Conservation (phyloP, 2,329 filamentous ascomycete species). For the Aspergillus latus region DNA sequence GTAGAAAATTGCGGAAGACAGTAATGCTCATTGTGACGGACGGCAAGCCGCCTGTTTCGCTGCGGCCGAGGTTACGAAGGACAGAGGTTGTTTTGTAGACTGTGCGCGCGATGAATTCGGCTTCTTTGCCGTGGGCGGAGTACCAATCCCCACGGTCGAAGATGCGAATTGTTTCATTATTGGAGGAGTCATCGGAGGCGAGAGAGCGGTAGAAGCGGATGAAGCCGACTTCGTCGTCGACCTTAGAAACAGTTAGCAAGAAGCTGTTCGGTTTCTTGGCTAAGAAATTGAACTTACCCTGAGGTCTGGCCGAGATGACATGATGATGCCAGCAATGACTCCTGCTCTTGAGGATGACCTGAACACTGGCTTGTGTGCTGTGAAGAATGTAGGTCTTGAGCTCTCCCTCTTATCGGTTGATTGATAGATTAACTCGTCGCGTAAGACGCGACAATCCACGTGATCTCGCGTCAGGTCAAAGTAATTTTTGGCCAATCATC, state of each 20-base stretch:
- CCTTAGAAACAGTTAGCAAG: constrained; percentile 50
- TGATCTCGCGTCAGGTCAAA: constrained; percentile 33
- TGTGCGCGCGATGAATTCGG: constrained; percentile 54
- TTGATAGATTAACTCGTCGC: background rate
- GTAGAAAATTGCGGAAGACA: constrained; percentile 91
- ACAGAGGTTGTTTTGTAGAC: constrained; percentile 98
- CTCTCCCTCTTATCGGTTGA: background rate
- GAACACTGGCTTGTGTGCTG: constrained; percentile 9
- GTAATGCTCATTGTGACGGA: constrained; percentile 96
- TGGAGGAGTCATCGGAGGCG: constrained; percentile 39
- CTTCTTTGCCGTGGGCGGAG: constrained; percentile 59
- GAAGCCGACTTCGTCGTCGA: constrained; percentile 96
- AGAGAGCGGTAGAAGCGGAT: constrained; percentile 95
- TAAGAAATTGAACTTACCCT: constrained; percentile 52
- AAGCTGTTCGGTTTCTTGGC: background rate
- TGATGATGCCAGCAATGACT: constrained; percentile 39
- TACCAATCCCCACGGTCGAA: constrained; percentile 96
- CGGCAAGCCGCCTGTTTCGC: constrained; percentile 77
- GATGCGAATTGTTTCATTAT: constrained; percentile 68
- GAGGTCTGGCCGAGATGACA: constrained; percentile 71
- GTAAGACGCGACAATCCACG: constrained; percentile 30
- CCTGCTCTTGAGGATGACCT: constrained; percentile 11
- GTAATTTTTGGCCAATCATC: constrained; percentile 18
- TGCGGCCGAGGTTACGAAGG: constrained; percentile 81
- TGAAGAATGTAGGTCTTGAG: background rate